A percentile compares a stretch with the other conserved stretches of the same genome.
Conservation (phyloP, 441 rosid species). For the Omphalea diandra region DNA sequence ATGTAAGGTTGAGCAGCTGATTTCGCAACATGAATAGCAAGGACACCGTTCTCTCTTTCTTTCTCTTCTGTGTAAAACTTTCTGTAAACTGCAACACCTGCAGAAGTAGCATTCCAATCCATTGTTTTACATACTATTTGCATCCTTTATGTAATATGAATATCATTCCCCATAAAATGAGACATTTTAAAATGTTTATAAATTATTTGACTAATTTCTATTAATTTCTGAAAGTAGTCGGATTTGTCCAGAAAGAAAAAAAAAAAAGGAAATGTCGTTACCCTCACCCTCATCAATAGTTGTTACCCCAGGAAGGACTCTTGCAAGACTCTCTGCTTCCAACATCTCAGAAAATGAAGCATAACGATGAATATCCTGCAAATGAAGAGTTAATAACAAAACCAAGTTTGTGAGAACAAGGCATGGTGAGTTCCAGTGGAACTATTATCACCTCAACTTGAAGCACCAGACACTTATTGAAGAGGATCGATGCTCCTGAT, state of each 20-base stretch:
- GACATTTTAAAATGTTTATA: neutral
- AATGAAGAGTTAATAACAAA: neutral
- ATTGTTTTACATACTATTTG: neutral
- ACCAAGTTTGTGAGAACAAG: neutral
- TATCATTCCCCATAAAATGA: neutral
- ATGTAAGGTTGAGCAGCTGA: constrained; percentile 52
- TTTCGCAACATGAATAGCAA: constrained; percentile 49
- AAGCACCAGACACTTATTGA: constrained; percentile 56
- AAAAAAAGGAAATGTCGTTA: constrained; percentile 15
- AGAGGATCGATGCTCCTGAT: constrained; percentile 46
- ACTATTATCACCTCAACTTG: constrained; percentile 62
- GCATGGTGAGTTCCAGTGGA: constrained; percentile 33
- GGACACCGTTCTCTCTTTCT: constrained; percentile 58
- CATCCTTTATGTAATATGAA: neutral
- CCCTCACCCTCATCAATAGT: constrained; percentile 82
- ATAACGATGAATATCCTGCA: constrained; percentile 50
- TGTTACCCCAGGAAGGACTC: constrained; percentile 64
- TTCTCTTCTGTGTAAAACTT: constrained; percentile 65
- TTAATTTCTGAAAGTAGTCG: neutral
- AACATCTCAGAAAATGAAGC: constrained; percentile 59
- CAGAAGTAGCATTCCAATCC: constrained; percentile 10
- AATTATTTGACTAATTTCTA: neutral
- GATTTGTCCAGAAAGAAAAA: neutral
- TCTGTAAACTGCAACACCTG: constrained; percentile 59
- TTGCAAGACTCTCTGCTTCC: constrained; percentile 49